Evolutionary conservation across 306 rosid genomes (phyloP).

Genomic region (Malus asiatica): DNA sequence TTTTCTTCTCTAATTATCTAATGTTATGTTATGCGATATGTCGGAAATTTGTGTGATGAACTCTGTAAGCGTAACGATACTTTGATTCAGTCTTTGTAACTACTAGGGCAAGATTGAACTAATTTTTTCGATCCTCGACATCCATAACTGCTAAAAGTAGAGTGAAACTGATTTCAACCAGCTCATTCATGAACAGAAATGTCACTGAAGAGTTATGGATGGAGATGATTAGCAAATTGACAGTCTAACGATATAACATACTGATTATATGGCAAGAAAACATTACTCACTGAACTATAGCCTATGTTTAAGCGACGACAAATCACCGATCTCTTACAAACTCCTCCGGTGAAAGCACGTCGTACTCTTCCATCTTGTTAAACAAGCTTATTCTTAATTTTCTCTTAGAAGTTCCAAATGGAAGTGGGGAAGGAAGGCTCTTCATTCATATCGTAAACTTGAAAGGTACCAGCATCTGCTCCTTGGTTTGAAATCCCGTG

Average conservation of each 20-base stretch:
- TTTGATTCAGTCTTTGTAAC: not conserved
- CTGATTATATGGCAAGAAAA: not conserved
- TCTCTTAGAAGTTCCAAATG: slow-evolving; percentile 64
- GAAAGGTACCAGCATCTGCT: slow-evolving; percentile 37
- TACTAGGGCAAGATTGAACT: not conserved
- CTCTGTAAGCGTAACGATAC: not conserved
- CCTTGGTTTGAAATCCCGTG: slow-evolving; percentile 48
- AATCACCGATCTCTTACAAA: not conserved
- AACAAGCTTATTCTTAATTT: slow-evolving; percentile 5
- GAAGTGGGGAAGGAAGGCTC: slow-evolving; percentile 57
- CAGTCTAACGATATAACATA: not conserved
- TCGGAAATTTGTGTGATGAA: not conserved
- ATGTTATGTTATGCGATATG: not conserved
- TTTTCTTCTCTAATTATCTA: not conserved
- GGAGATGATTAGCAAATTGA: not conserved
- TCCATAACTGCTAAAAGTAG: not conserved
- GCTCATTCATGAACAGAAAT: slow-evolving; percentile 17
- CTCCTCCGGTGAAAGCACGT: slow-evolving; percentile 3
- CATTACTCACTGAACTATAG: not conserved
- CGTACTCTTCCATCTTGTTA: not conserved
- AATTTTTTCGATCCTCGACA: slow-evolving; percentile 5
- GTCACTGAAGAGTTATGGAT: slow-evolving; percentile 6
- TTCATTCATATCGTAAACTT: slow-evolving; percentile 44
- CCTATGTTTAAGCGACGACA: slow-evolving; percentile 9
- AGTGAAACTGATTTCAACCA: slow-evolving; percentile 13